Evolutionary conservation across 164 flowering plant species (phyloP).

Genomic region (Piper longum): DNA sequence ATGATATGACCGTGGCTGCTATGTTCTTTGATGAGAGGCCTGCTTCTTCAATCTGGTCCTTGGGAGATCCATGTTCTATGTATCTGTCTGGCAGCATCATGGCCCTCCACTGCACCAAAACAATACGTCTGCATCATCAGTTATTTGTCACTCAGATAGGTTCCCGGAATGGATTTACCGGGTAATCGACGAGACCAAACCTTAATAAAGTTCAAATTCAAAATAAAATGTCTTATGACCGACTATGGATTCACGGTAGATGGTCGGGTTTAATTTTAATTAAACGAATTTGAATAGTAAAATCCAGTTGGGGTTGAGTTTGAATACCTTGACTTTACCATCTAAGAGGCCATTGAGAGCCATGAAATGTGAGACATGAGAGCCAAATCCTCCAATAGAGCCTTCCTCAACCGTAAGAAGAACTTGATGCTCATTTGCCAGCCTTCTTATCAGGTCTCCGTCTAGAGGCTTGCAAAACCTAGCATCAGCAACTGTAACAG

Average conservation of each 20-base stretch:
- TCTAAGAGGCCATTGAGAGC: constrained; percentile 32
- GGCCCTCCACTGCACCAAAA: constrained; percentile 33
- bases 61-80: constrained; percentile 42
- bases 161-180: too few species aligned
- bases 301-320: background rate
- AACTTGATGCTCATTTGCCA: constrained; percentile 25
- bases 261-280: background rate
- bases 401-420: constrained; percentile 12
- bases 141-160: background rate
- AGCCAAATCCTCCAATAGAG: constrained; percentile 19
- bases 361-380: constrained; percentile 38
- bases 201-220: too few species aligned
- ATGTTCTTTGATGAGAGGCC: constrained; percentile 32
- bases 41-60: constrained; percentile 34
- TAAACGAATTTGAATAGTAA: background rate
- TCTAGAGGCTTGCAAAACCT: constrained; percentile 46
- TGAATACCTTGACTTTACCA: constrained; percentile 8
- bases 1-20: constrained; percentile 27
- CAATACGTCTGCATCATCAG: background rate
- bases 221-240: too few species aligned
- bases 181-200: too few species aligned
- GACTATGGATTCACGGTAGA: background rate
- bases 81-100: constrained; percentile 41
- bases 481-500: constrained; percentile 31
- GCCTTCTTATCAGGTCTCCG: constrained; percentile 16